A percentile compares a stretch with the other conserved stretches of the same genome.
These are phyloP conservation scores for Hansenula sp. DNA, from an alignment of 1,139 yeast species.

Conservation along the genomic window DNA sequence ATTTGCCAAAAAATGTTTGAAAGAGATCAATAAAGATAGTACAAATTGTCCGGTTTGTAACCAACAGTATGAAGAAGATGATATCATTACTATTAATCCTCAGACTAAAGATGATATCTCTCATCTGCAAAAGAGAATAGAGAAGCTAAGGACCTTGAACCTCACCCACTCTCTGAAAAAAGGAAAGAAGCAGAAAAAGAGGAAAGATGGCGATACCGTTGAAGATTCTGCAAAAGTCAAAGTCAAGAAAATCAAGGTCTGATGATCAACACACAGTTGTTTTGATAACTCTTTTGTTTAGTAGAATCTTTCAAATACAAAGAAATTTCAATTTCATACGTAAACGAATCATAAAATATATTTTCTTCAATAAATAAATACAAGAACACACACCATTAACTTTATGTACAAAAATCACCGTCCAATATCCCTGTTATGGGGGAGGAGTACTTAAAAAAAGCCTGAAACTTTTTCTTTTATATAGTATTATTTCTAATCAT, in stretches of 20 bases:
- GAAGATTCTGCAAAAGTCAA: conserved; percentile 6
- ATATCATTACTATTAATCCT: conserved; percentile 37
- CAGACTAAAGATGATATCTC: conserved; percentile 24
- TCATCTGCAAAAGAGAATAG: conserved; percentile 32
- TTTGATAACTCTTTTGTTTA: no score
- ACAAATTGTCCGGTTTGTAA: conserved; percentile 40
- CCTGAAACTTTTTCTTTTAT: neutral
- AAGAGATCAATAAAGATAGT: conserved; percentile 19
- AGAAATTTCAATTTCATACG: no score
- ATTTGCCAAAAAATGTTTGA: conserved; percentile 36
- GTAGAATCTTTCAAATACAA: neutral
- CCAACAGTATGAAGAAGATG: conserved; percentile 24
- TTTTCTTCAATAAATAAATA: no score
- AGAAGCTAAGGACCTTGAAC: conserved; percentile 28
- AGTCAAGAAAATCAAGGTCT: conserved; percentile 2
- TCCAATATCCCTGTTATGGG: neutral
- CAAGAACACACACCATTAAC: neutral
- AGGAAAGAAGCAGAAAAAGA: conserved; percentile 29
- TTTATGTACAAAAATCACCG: neutral
- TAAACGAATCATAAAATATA: neutral
- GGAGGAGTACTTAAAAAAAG: no score
- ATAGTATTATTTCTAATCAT: neutral
- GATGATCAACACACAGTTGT: neutral
- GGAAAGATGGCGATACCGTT: conserved; percentile 6
- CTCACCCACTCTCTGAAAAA: conserved; percentile 48